phyloP scores from a whole-genome alignment of 306 rosid species.

The Prunus mongolica region DNA sequence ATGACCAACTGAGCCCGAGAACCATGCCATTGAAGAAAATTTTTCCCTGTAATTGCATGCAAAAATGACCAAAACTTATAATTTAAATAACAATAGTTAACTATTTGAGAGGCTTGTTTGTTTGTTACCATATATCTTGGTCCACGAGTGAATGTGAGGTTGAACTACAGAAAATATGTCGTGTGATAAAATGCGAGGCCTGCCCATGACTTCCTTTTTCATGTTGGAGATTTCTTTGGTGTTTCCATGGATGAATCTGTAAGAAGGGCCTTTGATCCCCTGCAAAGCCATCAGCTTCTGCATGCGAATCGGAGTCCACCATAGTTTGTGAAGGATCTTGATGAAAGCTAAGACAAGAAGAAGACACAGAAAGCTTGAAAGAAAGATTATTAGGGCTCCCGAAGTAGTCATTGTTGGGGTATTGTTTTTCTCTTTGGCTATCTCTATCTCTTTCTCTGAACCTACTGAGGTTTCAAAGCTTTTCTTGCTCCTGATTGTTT shows the following conservation, averaged over 20 bases:
- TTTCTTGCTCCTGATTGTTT: no score
- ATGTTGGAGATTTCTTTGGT: background rate
- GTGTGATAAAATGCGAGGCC: background rate
- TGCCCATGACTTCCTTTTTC: background rate
- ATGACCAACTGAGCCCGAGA: background rate
- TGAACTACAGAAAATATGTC: background rate
- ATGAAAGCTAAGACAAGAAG: background rate
- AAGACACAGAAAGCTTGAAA: background rate
- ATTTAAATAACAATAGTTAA: no score
- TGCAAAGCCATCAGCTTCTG: background rate
- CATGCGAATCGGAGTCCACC: background rate
- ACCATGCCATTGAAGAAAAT: slow-evolving; percentile 1
- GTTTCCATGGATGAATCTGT: background rate
- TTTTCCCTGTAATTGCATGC: background rate
- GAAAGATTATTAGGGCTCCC: background rate
- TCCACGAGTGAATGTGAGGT: background rate
- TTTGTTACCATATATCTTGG: background rate
- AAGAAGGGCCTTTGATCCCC: slow-evolving; percentile 5
- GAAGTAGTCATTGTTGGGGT: background rate
- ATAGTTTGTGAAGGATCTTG: background rate
- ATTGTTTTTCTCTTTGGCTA: no score
- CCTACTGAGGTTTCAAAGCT: no score
- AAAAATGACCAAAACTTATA: background rate
- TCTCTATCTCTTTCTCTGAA: no score
- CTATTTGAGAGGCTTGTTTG: no score